Evolutionary conservation across 768 basidiomycete species (phyloP), one percentile per base, ranked within the genome.

Genomic region (Russula lepida): DNA sequence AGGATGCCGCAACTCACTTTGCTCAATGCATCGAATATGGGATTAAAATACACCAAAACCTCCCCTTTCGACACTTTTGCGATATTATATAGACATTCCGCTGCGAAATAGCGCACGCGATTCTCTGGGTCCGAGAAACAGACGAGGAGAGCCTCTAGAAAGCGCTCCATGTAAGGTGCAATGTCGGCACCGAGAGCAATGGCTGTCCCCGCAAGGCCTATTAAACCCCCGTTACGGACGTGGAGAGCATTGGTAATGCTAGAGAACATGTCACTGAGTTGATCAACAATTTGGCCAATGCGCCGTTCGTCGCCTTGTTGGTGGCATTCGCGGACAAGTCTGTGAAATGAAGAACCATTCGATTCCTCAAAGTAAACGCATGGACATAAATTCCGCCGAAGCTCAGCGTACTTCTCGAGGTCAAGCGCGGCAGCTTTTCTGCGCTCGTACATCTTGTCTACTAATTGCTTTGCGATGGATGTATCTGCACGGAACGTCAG

Each of bases 41-140:
- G 93, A 70, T 99, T 99, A 77, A 98, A 99, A 71, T 95, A 97
- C 15, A 98, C 84, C 59, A 99, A 76, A 33, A 98, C 87, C 73
- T 98, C 95, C 41, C 95, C 97, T 69, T 97, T 95, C 33, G 94
- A 95, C 17, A 97, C 95, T 73, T 95, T 92, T 28, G 90, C 92
- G 65, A 99, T 95, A 74, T 99, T 99, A 77, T 99, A 99, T 64
- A 99, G 76, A 69, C 94, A 95, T 71, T 99, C 97, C 27, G 93
- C 95, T 6, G 95, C 95, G 77, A 97, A 98, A 75, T 98, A 99
- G 47, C 93, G 84, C 62, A 98, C 92, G 70, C 93, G 81, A 74
- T 91, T 93, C 78, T 98, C 95, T 2, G 88, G 80, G 72, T 99
- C 97, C 63, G 87, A 84, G 73, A 99, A 97, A 74, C 95, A 97